Evolutionary conservation across 371 early-diverging fungal species (phyloP).

Genomic region (Mortierella sp.): DNA sequence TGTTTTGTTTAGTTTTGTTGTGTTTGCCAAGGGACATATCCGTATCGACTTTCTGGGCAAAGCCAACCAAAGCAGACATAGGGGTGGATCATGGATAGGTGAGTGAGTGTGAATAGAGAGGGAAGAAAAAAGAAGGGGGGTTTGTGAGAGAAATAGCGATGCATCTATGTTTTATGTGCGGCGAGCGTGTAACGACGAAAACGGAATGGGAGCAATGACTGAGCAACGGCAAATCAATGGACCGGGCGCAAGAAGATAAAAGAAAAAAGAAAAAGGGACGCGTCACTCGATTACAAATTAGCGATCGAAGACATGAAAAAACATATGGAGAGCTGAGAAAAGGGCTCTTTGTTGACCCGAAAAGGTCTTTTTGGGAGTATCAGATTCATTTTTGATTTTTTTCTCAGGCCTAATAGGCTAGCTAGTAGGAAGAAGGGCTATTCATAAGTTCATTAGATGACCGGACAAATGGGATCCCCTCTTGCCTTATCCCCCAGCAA

Average conservation of each 20-base stretch:
- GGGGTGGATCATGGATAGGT: no score
- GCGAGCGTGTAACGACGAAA: not conserved
- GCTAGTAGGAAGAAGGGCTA: not conserved
- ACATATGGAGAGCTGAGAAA: not conserved
- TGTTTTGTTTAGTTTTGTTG: no score
- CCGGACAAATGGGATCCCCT: no score
- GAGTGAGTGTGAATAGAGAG: no score
- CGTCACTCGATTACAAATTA: constrained; percentile 10
- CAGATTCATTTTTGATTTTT: not conserved
- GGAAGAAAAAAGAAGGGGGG: not conserved
- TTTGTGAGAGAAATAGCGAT: not conserved
- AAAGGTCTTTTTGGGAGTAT: not conserved
- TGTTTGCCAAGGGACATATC: not conserved
- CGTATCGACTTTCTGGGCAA: constrained; percentile 1
- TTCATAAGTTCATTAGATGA: no score
- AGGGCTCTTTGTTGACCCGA: constrained; percentile 10
- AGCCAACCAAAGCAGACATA: not conserved
- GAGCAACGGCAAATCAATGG: constrained; percentile 10
- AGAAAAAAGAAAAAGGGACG: not conserved
- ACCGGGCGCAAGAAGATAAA: not conserved
- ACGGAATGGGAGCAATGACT: not conserved
- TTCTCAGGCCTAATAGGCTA: not conserved
- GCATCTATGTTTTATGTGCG: not conserved
- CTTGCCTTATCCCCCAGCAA: no score
- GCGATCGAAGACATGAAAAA: not conserved